Conservation (phyloP, 2,329 filamentous ascomycete species). For the Penicillium sp. region DNA sequence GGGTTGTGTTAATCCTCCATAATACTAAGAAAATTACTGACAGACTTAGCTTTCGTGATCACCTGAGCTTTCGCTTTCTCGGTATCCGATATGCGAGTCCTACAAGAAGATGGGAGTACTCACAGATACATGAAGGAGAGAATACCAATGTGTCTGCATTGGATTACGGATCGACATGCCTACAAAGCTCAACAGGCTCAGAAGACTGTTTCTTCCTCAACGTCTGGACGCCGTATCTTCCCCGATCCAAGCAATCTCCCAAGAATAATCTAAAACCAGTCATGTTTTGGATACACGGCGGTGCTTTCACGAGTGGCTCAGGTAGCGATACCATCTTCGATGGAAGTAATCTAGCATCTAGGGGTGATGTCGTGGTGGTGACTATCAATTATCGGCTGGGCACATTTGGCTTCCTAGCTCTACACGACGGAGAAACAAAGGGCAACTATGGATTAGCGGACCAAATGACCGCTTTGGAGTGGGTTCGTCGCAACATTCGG, state of each 20-base stretch:
- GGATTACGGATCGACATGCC: conserved; percentile 42
- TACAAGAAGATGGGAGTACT: conserved; percentile 52
- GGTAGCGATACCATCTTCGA: conserved; percentile 47
- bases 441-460: conserved; percentile 60
- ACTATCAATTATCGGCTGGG: conserved; percentile 64
- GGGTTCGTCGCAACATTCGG: conserved; percentile 52
- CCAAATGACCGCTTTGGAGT: conserved; percentile 55
- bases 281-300: conserved; percentile 59
- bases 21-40: not conserved
- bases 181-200: conserved; percentile 42
- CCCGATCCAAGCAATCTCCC: conserved; percentile 27
- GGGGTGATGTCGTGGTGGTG: conserved; percentile 64
- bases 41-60: conserved; percentile 51
- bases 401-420: conserved; percentile 63
- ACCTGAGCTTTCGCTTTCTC: conserved; percentile 56
- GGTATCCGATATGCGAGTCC: conserved; percentile 52
- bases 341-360: conserved; percentile 61
- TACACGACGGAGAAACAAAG: conserved; percentile 59
- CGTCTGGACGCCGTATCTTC: conserved; percentile 47
- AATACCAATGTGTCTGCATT: conserved; percentile 52
- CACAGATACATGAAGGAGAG: conserved; percentile 49
- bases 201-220: conserved; percentile 58
- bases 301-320: conserved; percentile 59
- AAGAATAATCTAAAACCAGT: conserved; percentile 51
- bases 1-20: conserved; percentile 10